phyloP scores from a whole-genome alignment of 2,329 filamentous ascomycete genomes.

The Leptosphaerulina australis region DNA sequence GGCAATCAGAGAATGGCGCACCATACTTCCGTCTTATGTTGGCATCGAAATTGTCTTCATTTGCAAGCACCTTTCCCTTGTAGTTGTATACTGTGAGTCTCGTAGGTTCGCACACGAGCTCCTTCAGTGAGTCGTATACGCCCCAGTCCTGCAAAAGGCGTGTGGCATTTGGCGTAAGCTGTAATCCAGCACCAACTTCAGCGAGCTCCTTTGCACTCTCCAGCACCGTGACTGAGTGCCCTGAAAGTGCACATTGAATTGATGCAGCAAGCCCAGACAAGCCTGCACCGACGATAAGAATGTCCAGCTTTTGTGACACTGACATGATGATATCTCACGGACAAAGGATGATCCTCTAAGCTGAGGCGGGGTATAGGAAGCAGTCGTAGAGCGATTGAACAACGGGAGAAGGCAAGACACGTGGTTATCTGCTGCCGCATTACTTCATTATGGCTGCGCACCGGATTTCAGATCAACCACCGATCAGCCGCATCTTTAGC shows the following conservation, averaged over 20 bases:
- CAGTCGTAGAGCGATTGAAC: neutral
- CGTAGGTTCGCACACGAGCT: conserved; percentile 52
- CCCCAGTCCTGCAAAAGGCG: conserved; percentile 59
- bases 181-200: conserved; percentile 50
- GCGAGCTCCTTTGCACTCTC: conserved; percentile 52
- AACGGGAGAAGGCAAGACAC: neutral
- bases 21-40: conserved; percentile 62
- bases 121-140: conserved; percentile 53
- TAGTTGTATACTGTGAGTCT: conserved; percentile 61
- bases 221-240: conserved; percentile 51
- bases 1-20: conserved; percentile 65
- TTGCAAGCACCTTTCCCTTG: conserved; percentile 55
- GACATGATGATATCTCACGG: neutral
- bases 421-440: conserved; percentile 4
- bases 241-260: conserved; percentile 51
- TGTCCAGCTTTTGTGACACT: conserved; percentile 29
- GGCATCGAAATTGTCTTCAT: conserved; percentile 59
- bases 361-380: neutral
- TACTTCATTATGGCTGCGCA: conserved; percentile 5
- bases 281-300: conserved; percentile 48
- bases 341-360: neutral
- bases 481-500: conserved; percentile 4
- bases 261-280: conserved; percentile 53
- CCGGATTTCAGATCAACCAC: conserved; percentile 20
- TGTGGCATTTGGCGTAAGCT: conserved; percentile 51